These are phyloP conservation scores for Echites panduratus DNA, from an alignment of 257 asterid genomes.

Conservation along the genomic window DNA sequence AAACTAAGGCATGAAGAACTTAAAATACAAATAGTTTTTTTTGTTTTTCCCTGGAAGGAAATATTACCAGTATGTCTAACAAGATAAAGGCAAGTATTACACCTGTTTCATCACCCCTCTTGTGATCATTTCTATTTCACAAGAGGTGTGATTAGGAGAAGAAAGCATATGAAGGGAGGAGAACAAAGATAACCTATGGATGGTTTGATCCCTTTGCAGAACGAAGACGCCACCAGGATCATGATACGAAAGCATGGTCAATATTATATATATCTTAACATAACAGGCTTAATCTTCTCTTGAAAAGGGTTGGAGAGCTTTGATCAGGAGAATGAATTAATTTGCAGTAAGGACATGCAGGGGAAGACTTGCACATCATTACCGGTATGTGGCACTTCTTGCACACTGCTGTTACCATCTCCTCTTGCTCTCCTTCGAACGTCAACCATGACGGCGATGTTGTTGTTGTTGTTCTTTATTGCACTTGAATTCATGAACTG, in stretches of 20 bases:
- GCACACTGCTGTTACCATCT: conserved; percentile 79
- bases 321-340: conserved; percentile 46
- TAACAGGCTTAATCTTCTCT: conserved; percentile 31
- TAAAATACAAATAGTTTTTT: background rate
- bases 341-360: conserved; percentile 76
- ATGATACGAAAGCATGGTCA: no score
- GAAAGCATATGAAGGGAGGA: background rate
- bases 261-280: conserved; percentile 16
- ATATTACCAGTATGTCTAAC: conserved; percentile 6
- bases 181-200: background rate
- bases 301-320: conserved; percentile 20
- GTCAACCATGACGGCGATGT: conserved; percentile 53
- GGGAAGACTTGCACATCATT: conserved; percentile 62
- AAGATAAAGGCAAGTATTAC: conserved; percentile 1
- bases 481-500: background rate
- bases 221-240: no score
- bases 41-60: background rate
- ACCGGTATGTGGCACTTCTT: conserved; percentile 68
- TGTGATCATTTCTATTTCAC: conserved; percentile 1
- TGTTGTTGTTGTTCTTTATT: background rate
- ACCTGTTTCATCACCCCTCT: background rate
- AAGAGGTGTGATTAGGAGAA: background rate
- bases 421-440: conserved; percentile 50
- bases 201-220: no score
- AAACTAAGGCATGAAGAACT: no score